Percentiles rank a stretch among this genome's conserved stretches.
Evolutionary conservation across 179 eudicot species (phyloP).

Genomic region (Carnegiea gigantea): DNA sequence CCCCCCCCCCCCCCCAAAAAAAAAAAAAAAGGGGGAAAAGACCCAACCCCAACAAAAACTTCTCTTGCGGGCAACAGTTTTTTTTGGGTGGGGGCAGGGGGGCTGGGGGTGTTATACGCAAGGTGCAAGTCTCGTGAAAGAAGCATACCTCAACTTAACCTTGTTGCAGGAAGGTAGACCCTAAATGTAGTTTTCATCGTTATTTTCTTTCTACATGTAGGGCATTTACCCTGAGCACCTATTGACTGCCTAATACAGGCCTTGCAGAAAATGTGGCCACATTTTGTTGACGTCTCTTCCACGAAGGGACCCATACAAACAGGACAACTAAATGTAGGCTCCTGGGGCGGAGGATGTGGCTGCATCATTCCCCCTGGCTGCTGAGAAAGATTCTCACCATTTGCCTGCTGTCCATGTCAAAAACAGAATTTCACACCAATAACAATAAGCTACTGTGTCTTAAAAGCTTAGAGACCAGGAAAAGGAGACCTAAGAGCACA

Average conservation of each 20-base stretch:
- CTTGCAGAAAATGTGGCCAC: conserved; percentile 93
- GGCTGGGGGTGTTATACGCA: not conserved
- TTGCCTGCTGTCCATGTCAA: conserved; percentile 29
- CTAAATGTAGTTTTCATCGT: conserved; percentile 53
- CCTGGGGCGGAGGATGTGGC: conserved; percentile 49
- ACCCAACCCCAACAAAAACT: no score
- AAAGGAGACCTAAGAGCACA: not conserved
- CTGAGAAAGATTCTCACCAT: not conserved
- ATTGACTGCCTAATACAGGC: conserved; percentile 63
- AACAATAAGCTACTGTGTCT: not conserved
- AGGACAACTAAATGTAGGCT: conserved; percentile 75
- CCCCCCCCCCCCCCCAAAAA: not conserved
- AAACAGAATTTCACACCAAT: not conserved
- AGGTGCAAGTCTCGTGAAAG: not conserved
- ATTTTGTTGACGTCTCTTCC: conserved; percentile 76
- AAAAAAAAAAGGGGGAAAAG: no score
- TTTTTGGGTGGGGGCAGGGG: not conserved
- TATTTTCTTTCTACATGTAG: conserved; percentile 74
- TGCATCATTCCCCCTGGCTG: conserved; percentile 14
- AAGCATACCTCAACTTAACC: conserved; percentile 41
- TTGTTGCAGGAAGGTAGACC: conserved; percentile 73
- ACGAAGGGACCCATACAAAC: conserved; percentile 77
- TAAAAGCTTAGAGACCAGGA: not conserved
- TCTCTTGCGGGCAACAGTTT: no score
- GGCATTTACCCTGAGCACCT: conserved; percentile 65